Evolutionary conservation across 129 eudicot species (phyloP).

Genomic region (Gnaphalium uliginosum): DNA sequence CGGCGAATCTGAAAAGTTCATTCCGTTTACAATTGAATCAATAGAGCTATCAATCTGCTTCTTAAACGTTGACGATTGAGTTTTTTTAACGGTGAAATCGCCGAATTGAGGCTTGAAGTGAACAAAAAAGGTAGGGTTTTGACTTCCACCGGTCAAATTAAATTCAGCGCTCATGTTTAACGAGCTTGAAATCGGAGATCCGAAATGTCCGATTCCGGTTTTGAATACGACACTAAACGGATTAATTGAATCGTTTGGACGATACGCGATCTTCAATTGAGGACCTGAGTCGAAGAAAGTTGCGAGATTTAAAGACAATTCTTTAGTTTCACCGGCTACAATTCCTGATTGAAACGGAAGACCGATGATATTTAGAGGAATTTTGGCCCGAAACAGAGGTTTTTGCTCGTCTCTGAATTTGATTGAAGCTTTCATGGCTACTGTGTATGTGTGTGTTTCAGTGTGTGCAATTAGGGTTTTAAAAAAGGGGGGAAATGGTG

Average conservation of each 20-base stretch:
- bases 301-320: conserved; percentile 56
- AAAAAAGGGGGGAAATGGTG: neutral
- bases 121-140: conserved; percentile 65
- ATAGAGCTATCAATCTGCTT: conserved; percentile 23
- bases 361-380: conserved; percentile 57
- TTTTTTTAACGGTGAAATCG: conserved; percentile 63
- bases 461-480: conserved; percentile 5
- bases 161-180: conserved; percentile 84
- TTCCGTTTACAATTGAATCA: conserved; percentile 30
- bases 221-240: conserved; percentile 69
- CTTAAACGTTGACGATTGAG: conserved; percentile 48
- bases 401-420: conserved; percentile 79
- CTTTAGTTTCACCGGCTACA: conserved; percentile 78
- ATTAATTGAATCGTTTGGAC: conserved; percentile 66
- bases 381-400: conserved; percentile 72
- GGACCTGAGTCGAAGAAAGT: conserved; percentile 84
- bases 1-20: conserved; percentile 34
- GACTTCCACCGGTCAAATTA: conserved; percentile 37
- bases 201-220: conserved; percentile 75
- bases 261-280: conserved; percentile 57
- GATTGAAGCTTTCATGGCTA: conserved; percentile 83
- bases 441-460: conserved; percentile 6
- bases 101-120: conserved; percentile 82
- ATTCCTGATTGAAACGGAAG: conserved; percentile 77
- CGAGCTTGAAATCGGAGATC: conserved; percentile 70